phyloP scores from a whole-genome alignment of 2,329 filamentous ascomycete genomes.

The Aspergillus persii region DNA sequence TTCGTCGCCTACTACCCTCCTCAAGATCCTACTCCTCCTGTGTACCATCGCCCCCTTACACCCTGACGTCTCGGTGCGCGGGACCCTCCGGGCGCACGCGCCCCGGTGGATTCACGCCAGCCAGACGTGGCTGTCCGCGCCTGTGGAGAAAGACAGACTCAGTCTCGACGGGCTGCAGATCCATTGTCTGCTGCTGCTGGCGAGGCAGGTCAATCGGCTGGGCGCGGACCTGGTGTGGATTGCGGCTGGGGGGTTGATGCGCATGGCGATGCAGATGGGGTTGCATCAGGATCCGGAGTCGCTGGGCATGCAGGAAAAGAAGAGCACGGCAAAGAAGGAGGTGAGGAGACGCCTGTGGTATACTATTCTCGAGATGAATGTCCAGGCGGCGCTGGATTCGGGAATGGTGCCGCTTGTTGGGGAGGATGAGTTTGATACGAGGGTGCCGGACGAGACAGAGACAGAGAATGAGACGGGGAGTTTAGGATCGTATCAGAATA shows the following conservation, averaged over 20 bases:
- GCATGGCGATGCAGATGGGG: conserved; percentile 27
- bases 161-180: conserved; percentile 16
- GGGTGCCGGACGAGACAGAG: conserved; percentile 16
- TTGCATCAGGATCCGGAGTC: no score
- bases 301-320: no score
- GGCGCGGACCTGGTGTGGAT: conserved; percentile 35
- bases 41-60: conserved; percentile 13
- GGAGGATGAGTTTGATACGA: conserved; percentile 32
- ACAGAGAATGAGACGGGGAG: no score
- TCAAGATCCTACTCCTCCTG: conserved; percentile 25
- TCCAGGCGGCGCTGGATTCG: conserved; percentile 32
- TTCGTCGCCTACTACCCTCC: conserved; percentile 5
- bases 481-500: background rate
- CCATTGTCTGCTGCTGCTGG: conserved; percentile 18
- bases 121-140: conserved; percentile 21
- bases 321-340: conserved; percentile 16
- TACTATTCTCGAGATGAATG: conserved; percentile 34
- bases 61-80: conserved; percentile 3
- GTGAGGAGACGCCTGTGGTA: conserved; percentile 34
- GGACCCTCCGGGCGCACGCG: conserved; percentile 7
- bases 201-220: conserved; percentile 17
- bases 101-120: conserved; percentile 14
- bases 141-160: conserved; percentile 21
- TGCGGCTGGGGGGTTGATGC: conserved; percentile 28
- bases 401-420: conserved; percentile 30